A percentile compares a stretch with the other conserved stretches of the same genome.
Evolutionary conservation across 257 asterid species (phyloP).

Genomic region (Gynochthodes officinalis): DNA sequence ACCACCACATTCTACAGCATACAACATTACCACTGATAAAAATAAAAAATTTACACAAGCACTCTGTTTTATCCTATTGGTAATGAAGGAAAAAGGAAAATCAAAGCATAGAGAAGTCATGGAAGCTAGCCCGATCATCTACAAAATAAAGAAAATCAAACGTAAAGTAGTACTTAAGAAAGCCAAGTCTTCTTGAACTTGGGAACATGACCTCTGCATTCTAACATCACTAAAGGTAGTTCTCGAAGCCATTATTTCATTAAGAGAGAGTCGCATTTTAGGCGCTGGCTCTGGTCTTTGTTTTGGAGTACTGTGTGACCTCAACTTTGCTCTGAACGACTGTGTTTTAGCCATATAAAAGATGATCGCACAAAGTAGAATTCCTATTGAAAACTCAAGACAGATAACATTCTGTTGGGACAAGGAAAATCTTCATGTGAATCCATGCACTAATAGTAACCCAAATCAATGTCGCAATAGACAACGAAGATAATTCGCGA

Average conservation of each 20-base stretch:
- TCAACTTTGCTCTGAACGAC: conserved; percentile 64
- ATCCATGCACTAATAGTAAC: too few species aligned
- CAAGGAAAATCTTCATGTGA: too few species aligned
- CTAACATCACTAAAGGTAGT: conserved; percentile 82
- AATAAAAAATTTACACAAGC: conserved; percentile 52
- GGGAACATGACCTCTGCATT: conserved; percentile 66
- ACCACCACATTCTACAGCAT: not conserved
- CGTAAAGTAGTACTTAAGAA: conserved; percentile 16
- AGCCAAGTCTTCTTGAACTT: conserved; percentile 56
- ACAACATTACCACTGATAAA: not conserved
- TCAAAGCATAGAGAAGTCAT: conserved; percentile 33
- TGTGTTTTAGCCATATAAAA: conserved; percentile 86
- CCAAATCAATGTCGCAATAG: too few species aligned
- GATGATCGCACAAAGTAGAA: too few species aligned
- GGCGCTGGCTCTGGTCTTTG: conserved; percentile 64
- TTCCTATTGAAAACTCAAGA: too few species aligned
- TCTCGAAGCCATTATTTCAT: conserved; percentile 77
- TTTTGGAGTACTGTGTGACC: conserved; percentile 82
- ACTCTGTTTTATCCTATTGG: conserved; percentile 34
- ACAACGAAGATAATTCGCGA: too few species aligned
- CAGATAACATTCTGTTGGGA: too few species aligned
- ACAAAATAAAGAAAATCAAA: conserved; percentile 3
- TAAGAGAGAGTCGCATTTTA: conserved; percentile 60
- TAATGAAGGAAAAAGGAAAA: conserved; percentile 27
- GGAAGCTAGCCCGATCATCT: conserved; percentile 19